phyloP scores from a whole-genome alignment of 345 rosid genomes.

The Erucastrum elatum region DNA sequence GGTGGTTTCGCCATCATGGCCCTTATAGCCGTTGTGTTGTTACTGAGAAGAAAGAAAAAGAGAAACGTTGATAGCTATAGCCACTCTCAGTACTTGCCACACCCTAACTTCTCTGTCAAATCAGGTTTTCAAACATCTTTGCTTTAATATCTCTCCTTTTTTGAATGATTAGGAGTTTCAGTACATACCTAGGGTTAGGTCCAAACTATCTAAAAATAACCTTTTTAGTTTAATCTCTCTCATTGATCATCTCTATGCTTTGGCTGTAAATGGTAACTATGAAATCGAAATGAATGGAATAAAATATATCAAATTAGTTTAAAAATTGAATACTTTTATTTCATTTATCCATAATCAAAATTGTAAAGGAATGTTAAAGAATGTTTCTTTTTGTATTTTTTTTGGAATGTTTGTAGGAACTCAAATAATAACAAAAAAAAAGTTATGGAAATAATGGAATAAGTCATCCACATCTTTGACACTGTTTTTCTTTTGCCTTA shows the following conservation, averaged over 20 bases:
- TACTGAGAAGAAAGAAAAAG: constrained; percentile 48
- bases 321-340: too few relatives aligned
- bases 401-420: not conserved
- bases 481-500: not conserved
- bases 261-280: too few relatives aligned
- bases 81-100: constrained; percentile 49
- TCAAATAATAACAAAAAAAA: too few relatives aligned
- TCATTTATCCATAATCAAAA: too few relatives aligned
- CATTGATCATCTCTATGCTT: too few relatives aligned
- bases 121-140: constrained; percentile 49
- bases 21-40: constrained; percentile 46
- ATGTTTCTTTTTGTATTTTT: too few relatives aligned
- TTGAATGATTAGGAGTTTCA: not conserved
- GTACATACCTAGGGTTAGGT: not conserved
- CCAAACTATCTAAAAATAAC: not conserved
- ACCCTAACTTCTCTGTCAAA: constrained; percentile 44
- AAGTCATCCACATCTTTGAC: not conserved
- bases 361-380: too few relatives aligned
- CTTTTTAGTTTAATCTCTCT: too few relatives aligned
- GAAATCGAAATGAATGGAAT: too few relatives aligned
- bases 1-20: constrained; percentile 53
- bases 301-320: too few relatives aligned
- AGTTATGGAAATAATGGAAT: too few relatives aligned
- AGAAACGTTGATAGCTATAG: constrained; percentile 33
- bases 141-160: not conserved